These are phyloP conservation scores for Phytophthora sansomeana DNA, from an alignment of 352 stramenopile genomes.

Conservation along the genomic window DNA sequence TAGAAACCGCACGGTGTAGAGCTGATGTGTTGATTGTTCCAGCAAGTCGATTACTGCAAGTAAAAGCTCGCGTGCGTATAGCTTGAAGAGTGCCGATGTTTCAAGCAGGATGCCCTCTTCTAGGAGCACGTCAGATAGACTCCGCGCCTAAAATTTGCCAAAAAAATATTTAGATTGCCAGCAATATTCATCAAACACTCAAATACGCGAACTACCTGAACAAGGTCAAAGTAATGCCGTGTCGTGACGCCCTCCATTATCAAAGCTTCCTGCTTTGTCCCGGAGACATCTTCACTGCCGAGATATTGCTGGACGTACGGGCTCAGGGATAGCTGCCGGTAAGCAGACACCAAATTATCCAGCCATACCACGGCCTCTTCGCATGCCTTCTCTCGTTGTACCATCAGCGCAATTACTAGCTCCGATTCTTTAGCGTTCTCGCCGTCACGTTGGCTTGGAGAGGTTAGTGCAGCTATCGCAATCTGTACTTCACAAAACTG, in stretches of 20 bases:
- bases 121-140: conserved; percentile 17
- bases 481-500: conserved; percentile 18
- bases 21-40: conserved; percentile 26
- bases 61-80: conserved; percentile 31
- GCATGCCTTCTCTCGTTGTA: conserved; percentile 17
- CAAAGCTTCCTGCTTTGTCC: conserved; percentile 6
- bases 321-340: conserved; percentile 24
- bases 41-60: conserved; percentile 23
- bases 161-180: no score
- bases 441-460: background rate
- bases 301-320: conserved; percentile 34
- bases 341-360: conserved; percentile 31
- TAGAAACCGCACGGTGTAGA: conserved; percentile 9
- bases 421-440: conserved; percentile 3
- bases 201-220: conserved; percentile 7
- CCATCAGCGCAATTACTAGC: conserved; percentile 18
- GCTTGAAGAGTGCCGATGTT: conserved; percentile 23
- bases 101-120: conserved; percentile 21
- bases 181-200: no score
- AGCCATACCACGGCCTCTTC: conserved; percentile 21
- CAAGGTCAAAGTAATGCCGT: conserved; percentile 21
- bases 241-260: conserved; percentile 9
- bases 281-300: conserved; percentile 20
- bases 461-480: conserved; percentile 8
- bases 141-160: conserved; percentile 5